phyloP scores from a whole-genome alignment of 225 moss, liverwort and hornwort species.

The Lunularia cruciata region DNA sequence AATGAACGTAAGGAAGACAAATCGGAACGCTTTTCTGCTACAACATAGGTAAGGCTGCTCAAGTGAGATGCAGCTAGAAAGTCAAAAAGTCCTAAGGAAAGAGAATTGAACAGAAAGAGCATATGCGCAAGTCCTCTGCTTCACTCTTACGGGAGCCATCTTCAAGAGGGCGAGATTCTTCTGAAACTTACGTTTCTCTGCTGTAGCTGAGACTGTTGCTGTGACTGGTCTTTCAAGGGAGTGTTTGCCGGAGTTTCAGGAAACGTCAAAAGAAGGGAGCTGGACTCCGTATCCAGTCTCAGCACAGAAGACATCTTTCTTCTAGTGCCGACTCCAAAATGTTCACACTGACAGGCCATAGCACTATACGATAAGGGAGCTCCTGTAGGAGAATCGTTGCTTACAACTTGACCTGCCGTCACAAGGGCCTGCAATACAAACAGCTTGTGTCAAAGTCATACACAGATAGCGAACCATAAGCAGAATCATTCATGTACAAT shows the following conservation, averaged over 20 bases:
- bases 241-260: slow-evolving; percentile 31
- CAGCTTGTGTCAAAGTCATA: background rate
- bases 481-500: background rate
- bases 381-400: slow-evolving; percentile 45
- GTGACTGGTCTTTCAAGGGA: slow-evolving; percentile 22
- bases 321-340: slow-evolving; percentile 61
- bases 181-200: slow-evolving; percentile 24
- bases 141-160: too few species aligned
- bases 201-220: background rate
- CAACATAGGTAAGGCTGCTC: too few species aligned
- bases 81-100: too few species aligned
- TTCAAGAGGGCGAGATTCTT: background rate
- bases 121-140: too few species aligned
- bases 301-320: slow-evolving; percentile 70
- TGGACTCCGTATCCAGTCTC: slow-evolving; percentile 63
- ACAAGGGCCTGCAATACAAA: slow-evolving; percentile 57
- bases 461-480: background rate
- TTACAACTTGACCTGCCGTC: slow-evolving; percentile 61
- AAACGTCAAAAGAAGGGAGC: slow-evolving; percentile 55
- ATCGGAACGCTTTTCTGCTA: too few species aligned
- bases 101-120: too few species aligned
- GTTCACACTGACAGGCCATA: slow-evolving; percentile 74
- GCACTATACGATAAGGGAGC: slow-evolving; percentile 66
- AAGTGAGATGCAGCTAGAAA: too few species aligned
- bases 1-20: too few species aligned